Evolutionary conservation across 140 eudicot genomes (phyloP).

Genomic region (Bidens hawaiensis): DNA sequence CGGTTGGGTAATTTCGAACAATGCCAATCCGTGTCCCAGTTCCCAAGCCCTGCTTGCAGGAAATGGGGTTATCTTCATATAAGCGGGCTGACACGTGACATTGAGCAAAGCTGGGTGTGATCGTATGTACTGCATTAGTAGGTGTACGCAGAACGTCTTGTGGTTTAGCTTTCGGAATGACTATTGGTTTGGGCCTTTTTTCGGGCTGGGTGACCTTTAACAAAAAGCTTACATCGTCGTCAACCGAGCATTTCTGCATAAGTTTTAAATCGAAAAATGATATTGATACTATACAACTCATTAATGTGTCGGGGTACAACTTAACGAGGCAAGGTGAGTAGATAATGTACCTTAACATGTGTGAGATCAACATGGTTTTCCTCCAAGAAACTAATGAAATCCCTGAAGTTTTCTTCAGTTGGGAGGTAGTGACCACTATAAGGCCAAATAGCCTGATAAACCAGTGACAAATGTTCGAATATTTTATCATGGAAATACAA

Average conservation of each 20-base stretch:
- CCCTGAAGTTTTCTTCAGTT: conserved; percentile 88
- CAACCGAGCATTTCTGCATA: conserved; percentile 65
- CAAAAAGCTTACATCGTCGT: conserved; percentile 56
- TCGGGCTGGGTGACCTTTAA: conserved; percentile 38
- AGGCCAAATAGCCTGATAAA: conserved; percentile 87
- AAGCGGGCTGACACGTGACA: conserved; percentile 30
- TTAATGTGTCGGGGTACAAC: background rate
- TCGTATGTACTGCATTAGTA: conserved; percentile 15
- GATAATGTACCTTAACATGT: conserved; percentile 66
- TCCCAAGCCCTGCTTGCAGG: conserved; percentile 79
- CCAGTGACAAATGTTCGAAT: background rate
- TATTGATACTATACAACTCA: background rate
- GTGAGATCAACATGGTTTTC: conserved; percentile 80
- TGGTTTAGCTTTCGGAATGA: conserved; percentile 24
- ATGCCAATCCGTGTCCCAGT: conserved; percentile 80
- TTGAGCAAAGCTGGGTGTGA: conserved; percentile 15
- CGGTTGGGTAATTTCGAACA: conserved; percentile 85
- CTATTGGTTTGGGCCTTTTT: conserved; percentile 23
- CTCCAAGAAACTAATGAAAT: conserved; percentile 73
- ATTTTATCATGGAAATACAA: background rate
- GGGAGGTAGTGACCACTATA: conserved; percentile 97
- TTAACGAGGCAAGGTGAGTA: background rate
- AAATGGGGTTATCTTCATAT: conserved; percentile 37
- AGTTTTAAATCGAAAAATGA: background rate
- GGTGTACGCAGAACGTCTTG: conserved; percentile 22